Conservation (phyloP, 305 asterid genomes). For the Ilex paraguariensis region DNA sequence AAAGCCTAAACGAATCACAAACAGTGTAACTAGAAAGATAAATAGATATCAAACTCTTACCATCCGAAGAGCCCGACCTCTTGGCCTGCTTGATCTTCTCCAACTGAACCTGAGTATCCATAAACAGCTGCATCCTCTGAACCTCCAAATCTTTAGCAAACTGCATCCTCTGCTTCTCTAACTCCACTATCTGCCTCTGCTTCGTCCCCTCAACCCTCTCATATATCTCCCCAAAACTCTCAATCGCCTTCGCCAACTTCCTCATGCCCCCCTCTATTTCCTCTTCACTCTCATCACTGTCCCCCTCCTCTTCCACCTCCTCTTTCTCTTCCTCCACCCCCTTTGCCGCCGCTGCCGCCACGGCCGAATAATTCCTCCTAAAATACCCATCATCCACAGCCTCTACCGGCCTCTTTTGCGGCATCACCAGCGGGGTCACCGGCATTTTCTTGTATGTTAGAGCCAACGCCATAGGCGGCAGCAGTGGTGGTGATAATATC, state of each 20-base stretch:
- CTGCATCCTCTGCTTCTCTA: conserved; percentile 97
- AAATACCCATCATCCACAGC: conserved; percentile 50
- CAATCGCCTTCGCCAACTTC: conserved; percentile 72
- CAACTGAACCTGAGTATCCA: conserved; percentile 86
- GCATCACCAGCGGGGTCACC: conserved; percentile 27
- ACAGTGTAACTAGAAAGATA: no score
- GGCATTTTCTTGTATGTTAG: conserved; percentile 31
- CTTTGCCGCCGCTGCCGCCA: conserved; percentile 86
- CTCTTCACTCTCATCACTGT: conserved; percentile 40
- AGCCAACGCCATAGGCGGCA: conserved; percentile 85
- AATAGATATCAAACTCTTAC: conserved; percentile 21
- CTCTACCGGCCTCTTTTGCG: conserved; percentile 57
- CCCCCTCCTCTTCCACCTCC: conserved; percentile 40
- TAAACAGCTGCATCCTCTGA: conserved; percentile 88
- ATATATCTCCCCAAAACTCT: conserved; percentile 73
- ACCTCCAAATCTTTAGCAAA: conserved; percentile 91
- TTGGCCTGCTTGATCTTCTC: conserved; percentile 66
- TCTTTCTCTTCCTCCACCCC: conserved; percentile 40
- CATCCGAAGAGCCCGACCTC: conserved; percentile 67
- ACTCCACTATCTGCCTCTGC: conserved; percentile 82
- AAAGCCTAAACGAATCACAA: no score
- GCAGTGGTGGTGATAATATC: conserved; percentile 22
- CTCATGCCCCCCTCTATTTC: conserved; percentile 55
- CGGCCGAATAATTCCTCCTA: conserved; percentile 74
- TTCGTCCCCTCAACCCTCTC: conserved; percentile 85